Evolutionary conservation across 139 green algal genomes (phyloP), one percentile per base, ranked within the genome.

Genomic region (Coccomyxa sp.): DNA sequence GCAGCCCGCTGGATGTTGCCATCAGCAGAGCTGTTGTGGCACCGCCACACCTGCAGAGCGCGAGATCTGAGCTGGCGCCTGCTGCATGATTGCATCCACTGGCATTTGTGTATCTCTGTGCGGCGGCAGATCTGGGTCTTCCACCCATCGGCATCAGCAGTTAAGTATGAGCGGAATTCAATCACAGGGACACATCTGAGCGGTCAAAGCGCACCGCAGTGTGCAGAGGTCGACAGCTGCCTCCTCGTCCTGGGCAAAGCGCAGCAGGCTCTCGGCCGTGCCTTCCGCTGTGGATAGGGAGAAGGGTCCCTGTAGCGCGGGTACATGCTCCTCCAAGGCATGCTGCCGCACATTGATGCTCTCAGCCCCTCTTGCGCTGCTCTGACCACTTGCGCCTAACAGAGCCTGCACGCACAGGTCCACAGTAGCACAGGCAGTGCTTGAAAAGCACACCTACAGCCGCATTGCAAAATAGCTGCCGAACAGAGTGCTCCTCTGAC

Each of bases 311-410:
- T 35, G 39, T 16, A 87, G 79, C 0, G 68, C 70, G 0, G 83
- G 83, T 10, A 74, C 80, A 39, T 90, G 86, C 68, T 82, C 79
- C 5, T 89, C 84, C 34, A 90, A 68, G 5, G 86, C 84, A 50
- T 87, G 75, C 0, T 81, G 82, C 68, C 68, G 71, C 22, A 80
- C 76, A 44, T n/a, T n/a, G n/a, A n/a, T n/a, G n/a, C 10, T 68
- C 9, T 75, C 31, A 31, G 77, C 64, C 38, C 82, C 77, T 18
- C 76, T 37, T 35, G 75, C 33, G 68, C 81, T 39, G 70, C 68
- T 40, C 58, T 64, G 33, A 44, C 8, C 33, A 18, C 50, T 64
- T 64, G 50, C 18, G 18, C 50, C 50, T 64, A 7, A 64, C 64
- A 72, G 64, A 37, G 27, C 64, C 64, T 72, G 64, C n/a, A 38